Percentiles rank a stretch among this genome's conserved stretches.
phyloP scores from a whole-genome alignment of 2,329 filamentous ascomycete genomes.

The Acrocalymma vagum region DNA sequence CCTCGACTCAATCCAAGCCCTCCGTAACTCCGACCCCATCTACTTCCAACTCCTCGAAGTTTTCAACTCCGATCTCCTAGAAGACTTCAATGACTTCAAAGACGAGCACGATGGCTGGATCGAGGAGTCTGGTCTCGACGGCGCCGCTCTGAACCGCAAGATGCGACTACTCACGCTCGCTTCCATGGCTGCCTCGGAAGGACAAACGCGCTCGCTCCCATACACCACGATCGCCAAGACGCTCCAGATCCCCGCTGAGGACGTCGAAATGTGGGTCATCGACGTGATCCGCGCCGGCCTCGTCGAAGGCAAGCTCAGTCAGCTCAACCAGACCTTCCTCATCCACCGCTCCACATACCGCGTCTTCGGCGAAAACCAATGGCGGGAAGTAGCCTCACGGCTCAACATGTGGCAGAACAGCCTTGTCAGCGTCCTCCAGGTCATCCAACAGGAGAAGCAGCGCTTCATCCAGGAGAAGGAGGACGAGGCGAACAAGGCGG shows the following conservation, averaged over 20 bases:
- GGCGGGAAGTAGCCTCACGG: constrained; percentile 90
- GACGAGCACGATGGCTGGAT: constrained; percentile 90
- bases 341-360: constrained; percentile 97
- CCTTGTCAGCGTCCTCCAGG: constrained; percentile 78
- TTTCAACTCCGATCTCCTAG: constrained; percentile 91
- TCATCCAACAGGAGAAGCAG: constrained; percentile 82
- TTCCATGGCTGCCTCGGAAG: constrained; percentile 81
- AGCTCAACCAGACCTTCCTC: constrained; percentile 90
- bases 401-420: constrained; percentile 91
- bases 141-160: constrained; percentile 83
- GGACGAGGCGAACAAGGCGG: constrained; percentile 75
- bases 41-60: constrained; percentile 95
- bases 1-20: constrained; percentile 81
- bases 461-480: constrained; percentile 80
- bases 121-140: constrained; percentile 76
- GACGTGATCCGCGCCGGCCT: constrained; percentile 96
- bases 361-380: constrained; percentile 97
- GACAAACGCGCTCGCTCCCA: constrained; percentile 82
- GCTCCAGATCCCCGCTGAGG: constrained; percentile 80
- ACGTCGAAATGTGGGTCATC: constrained; percentile 98
- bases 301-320: constrained; percentile 94
- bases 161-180: constrained; percentile 95
- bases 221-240: constrained; percentile 86
- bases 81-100: constrained; percentile 95
- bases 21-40: constrained; percentile 82